Evolutionary conservation across 2,329 filamentous ascomycete genomes (phyloP).

Genomic region (Claviceps fusiformis): DNA sequence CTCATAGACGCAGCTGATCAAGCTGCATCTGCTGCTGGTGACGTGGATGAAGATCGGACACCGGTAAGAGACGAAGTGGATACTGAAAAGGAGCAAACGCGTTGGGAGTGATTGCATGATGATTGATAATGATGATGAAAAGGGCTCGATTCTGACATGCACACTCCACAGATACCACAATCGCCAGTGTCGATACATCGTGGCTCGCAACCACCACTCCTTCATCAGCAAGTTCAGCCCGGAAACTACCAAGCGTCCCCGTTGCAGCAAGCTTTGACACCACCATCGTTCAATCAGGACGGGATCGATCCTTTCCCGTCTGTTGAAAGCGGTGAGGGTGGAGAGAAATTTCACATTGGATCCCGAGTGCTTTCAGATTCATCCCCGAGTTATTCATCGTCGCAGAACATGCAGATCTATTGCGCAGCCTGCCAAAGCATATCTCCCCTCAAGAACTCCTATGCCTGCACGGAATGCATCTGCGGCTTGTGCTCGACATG

Average conservation of each 20-base stretch:
- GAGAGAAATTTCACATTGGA: slow-evolving; percentile 59
- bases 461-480: slow-evolving; percentile 92
- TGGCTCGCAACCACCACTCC: slow-evolving; percentile 47
- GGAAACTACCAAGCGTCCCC: slow-evolving; percentile 77
- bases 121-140: neutral
- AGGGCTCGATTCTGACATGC: neutral
- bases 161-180: slow-evolving; percentile 42
- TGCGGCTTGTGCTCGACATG: slow-evolving; percentile 84
- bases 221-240: slow-evolving; percentile 46
- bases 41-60: slow-evolving; percentile 79
- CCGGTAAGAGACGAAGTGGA: slow-evolving; percentile 46
- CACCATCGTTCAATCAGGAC: slow-evolving; percentile 56
- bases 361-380: slow-evolving; percentile 51
- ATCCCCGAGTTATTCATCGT: slow-evolving; percentile 59
- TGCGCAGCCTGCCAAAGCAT: slow-evolving; percentile 76
- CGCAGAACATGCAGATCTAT: slow-evolving; percentile 75
- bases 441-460: slow-evolving; percentile 68
- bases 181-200: slow-evolving; percentile 51
- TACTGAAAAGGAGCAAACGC: neutral
- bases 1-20: slow-evolving; percentile 72
- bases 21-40: slow-evolving; percentile 76
- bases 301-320: slow-evolving; percentile 73
- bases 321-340: slow-evolving; percentile 65
- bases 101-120: neutral
- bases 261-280: slow-evolving; percentile 79